Evolutionary conservation across 2,329 filamentous ascomycete species (phyloP), one percentile per base, ranked within the genome.

Genomic region (Paecilomyces sp.): DNA sequence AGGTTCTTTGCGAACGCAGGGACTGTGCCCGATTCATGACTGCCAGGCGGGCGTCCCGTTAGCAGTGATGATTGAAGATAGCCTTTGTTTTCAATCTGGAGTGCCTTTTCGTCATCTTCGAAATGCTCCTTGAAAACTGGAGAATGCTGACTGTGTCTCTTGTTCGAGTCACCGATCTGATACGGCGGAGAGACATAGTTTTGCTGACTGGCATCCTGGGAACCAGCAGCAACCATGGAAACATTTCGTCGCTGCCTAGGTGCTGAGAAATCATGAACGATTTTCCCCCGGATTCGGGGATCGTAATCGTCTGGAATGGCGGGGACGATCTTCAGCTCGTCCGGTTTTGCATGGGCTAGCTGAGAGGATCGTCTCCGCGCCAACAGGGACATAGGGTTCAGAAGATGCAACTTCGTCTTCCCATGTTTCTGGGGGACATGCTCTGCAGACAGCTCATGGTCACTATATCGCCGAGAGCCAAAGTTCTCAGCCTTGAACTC

Each of bases 221-320:
- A 28, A 55, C 59, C 62, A 25, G 50, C 54, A 51, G 55, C 56
- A 18, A 28, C 34, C n/a, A 57, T 61, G 41, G 66, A 64, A 13
- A 58, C 55, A 53, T 53, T 57, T n/a, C 25, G 70, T 58, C 80
- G 79, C 51, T 79, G 74, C 57, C 84, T 77, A 5, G 85, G 85
- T 3, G 82, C 83, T 55, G 84, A 86, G 69, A 88, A 88, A 66
- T 88, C 85, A 72, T 88, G 85, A 1, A 88, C 79, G 24, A 85
- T 80, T 55, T 82, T 85, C 18, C 85, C 85, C 57, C 83, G 80
- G 60, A 87, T 88, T 57, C 84, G 79, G 12, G 85, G 84, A 65
- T 87, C 84, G 66, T 85, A 87, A 65, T 86, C 82, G 60, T 85
- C 84, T 2, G 83, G 83, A 57, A 84, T 77, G 1, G 81, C 78